Evolutionary conservation across 352 stramenopile species (phyloP).

Genomic region (Phytophthora colocasiae): DNA sequence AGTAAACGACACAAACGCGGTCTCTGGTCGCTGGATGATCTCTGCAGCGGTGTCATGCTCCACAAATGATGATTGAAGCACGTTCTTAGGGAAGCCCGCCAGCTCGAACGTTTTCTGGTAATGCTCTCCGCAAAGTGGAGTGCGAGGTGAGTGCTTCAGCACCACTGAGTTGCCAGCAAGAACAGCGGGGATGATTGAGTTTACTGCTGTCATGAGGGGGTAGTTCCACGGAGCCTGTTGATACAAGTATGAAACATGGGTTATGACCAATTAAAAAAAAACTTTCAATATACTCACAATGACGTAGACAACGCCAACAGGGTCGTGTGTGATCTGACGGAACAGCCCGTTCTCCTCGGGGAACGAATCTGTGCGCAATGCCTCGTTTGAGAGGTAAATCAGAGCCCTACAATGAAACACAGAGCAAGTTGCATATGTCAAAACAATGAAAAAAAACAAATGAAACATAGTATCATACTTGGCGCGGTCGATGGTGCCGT

Average conservation of each 20-base stretch:
- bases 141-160: constrained; percentile 83
- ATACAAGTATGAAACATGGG: not conserved
- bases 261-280: constrained; percentile 21
- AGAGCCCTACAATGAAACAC: constrained; percentile 47
- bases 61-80: constrained; percentile 73
- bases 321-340: constrained; percentile 83
- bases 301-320: constrained; percentile 83
- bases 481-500: constrained; percentile 69
- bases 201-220: constrained; percentile 87
- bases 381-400: constrained; percentile 72
- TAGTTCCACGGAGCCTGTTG: constrained; percentile 85
- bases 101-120: constrained; percentile 76
- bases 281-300: constrained; percentile 54
- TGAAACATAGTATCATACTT: constrained; percentile 39
- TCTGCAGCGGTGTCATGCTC: constrained; percentile 72
- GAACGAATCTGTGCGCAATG: constrained; percentile 71
- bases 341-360: constrained; percentile 72
- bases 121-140: constrained; percentile 78
- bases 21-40: constrained; percentile 72
- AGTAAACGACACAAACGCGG: constrained; percentile 85
- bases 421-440: constrained; percentile 6
- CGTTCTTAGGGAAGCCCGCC: constrained; percentile 69
- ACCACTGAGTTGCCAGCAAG: constrained; percentile 83
- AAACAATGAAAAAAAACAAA: not conserved
- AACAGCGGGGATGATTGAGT: constrained; percentile 86